These are phyloP conservation scores for Cryptosporidium felis DNA, from an alignment of 169 alveolate species.

Conservation along the genomic window DNA sequence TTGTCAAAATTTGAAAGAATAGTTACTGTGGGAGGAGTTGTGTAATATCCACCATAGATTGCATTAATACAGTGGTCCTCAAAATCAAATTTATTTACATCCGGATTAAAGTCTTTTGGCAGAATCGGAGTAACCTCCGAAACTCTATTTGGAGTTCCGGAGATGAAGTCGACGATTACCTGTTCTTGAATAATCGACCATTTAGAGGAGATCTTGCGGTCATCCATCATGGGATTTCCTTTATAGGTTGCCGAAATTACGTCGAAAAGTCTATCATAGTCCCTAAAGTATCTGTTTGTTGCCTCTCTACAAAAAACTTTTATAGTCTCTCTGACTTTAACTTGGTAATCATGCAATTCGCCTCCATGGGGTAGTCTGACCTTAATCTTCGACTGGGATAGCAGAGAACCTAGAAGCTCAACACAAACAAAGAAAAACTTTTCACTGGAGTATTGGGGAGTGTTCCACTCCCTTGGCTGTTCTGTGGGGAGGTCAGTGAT, in stretches of 20 bases:
- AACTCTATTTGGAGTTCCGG: background rate
- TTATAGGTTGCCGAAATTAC: slow-evolving; percentile 9
- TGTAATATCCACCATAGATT: background rate
- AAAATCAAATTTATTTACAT: slow-evolving; percentile 15
- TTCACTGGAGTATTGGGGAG: slow-evolving; percentile 63
- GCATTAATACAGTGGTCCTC: slow-evolving; percentile 26
- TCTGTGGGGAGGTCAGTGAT: slow-evolving; percentile 12
- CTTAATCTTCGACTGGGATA: background rate
- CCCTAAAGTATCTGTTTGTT: slow-evolving; percentile 19
- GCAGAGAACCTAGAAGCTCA: slow-evolving; percentile 22
- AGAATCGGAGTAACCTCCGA: slow-evolving; percentile 22
- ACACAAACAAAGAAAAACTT: slow-evolving; percentile 63
- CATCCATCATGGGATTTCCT: slow-evolving; percentile 18
- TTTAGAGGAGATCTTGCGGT: background rate
- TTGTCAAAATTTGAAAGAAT: background rate
- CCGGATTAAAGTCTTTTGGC: slow-evolving; percentile 34
- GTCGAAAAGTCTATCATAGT: slow-evolving; percentile 18
- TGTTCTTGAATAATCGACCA: slow-evolving; percentile 62
- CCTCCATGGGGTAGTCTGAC: slow-evolving; percentile 47
- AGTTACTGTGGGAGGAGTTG: slow-evolving; percentile 23
- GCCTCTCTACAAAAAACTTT: slow-evolving; percentile 60
- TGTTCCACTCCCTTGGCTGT: slow-evolving; percentile 63
- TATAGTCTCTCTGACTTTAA: slow-evolving; percentile 4
- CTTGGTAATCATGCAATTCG: slow-evolving; percentile 2
- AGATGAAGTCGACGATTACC: slow-evolving; percentile 41